phyloP scores from a whole-genome alignment of 148 eudicot species.

The Silene conica region DNA sequence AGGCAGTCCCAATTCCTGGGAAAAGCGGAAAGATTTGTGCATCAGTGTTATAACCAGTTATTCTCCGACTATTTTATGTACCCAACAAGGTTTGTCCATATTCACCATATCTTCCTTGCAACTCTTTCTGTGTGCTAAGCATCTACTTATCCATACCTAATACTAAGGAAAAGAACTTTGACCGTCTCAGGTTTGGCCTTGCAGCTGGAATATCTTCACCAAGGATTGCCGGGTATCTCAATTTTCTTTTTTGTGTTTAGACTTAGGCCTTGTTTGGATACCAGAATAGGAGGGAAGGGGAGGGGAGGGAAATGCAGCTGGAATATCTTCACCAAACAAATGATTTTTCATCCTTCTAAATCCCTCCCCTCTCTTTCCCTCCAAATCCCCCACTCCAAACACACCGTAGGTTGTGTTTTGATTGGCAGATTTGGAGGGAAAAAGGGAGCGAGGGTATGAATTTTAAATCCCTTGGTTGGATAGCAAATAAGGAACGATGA shows the following conservation, averaged over 20 bases:
- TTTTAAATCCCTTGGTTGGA: no score
- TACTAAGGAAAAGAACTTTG: slow-evolving; percentile 2
- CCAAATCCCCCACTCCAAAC: no score
- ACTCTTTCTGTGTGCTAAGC: slow-evolving; percentile 4
- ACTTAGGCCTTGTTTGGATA: no score
- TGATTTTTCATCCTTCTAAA: no score
- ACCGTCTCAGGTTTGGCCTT: slow-evolving; percentile 60
- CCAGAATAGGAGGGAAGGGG: no score
- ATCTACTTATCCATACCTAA: background rate
- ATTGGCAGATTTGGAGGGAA: no score
- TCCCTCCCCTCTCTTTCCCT: no score
- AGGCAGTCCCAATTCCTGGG: slow-evolving; percentile 87
- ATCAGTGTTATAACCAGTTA: slow-evolving; percentile 86
- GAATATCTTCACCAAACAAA: no score
- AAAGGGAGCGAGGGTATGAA: no score
- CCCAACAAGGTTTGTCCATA: slow-evolving; percentile 68
- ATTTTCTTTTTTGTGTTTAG: background rate
- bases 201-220: slow-evolving; percentile 86
- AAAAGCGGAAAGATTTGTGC: slow-evolving; percentile 88
- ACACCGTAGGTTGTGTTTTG: no score
- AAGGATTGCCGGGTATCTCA: slow-evolving; percentile 75
- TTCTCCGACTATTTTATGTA: slow-evolving; percentile 81
- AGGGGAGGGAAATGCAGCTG: no score
- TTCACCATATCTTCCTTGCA: slow-evolving; percentile 6
- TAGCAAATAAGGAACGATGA: no score